These are phyloP conservation scores for Psilocybe sp. DNA, from an alignment of 768 basidiomycete species.

Conservation along the genomic window DNA sequence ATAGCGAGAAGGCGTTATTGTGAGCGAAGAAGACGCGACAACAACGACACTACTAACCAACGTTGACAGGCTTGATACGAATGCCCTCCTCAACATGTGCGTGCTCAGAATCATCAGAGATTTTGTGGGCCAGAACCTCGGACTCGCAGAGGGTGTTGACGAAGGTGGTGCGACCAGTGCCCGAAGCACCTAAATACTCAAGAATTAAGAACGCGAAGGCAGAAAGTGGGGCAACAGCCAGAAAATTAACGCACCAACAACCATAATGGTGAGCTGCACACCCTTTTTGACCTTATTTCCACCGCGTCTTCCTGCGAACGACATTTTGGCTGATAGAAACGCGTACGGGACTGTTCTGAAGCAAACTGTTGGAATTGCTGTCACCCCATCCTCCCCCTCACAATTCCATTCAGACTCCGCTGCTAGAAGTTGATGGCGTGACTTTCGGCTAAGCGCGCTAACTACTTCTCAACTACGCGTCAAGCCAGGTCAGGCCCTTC, in stretches of 20 bases:
- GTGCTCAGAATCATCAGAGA: constrained; percentile 78
- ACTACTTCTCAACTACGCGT: no score
- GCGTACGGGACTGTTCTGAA: constrained; percentile 16
- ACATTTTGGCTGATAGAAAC: constrained; percentile 48
- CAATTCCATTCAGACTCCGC: constrained; percentile 38
- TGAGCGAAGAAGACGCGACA: constrained; percentile 1
- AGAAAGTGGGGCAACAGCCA: constrained; percentile 8
- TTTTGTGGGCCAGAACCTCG: constrained; percentile 86
- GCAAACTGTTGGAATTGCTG: constrained; percentile 19
- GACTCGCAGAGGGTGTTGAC: constrained; percentile 99
- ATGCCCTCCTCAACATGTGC: constrained; percentile 94
- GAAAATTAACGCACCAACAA: constrained; percentile 72
- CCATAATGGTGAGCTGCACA: constrained; percentile 97
- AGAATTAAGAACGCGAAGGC: constrained; percentile 18
- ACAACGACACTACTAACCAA: constrained; percentile 56
- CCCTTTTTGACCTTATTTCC: constrained; percentile 99
- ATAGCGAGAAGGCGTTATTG: background rate
- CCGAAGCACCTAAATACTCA: constrained; percentile 77
- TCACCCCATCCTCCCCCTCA: constrained; percentile 30
- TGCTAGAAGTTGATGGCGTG: constrained; percentile 22
- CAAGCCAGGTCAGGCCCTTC: no score
- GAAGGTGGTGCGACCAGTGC: constrained; percentile 96
- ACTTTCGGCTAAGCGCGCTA: constrained; percentile 14
- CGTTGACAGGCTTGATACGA: constrained; percentile 90
- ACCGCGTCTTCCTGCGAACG: constrained; percentile 82